phyloP scores from a whole-genome alignment of 805 yeast species.

The Saccharomycopsis fodiens region DNA sequence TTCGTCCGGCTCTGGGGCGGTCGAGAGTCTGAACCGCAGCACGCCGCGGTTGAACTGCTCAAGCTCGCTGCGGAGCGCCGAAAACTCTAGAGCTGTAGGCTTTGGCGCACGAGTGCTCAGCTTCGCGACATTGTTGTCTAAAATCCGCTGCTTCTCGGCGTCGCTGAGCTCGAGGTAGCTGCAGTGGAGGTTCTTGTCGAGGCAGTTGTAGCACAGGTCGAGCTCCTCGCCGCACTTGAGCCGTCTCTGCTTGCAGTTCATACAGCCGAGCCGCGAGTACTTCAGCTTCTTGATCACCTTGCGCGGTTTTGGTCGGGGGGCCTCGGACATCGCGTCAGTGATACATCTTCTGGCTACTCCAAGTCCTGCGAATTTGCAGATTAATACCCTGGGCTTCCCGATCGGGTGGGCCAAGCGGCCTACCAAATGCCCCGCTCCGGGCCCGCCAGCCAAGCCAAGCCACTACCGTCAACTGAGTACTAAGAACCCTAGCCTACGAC shows the following conservation, averaged over 20 bases:
- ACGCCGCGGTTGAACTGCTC: constrained; percentile 2
- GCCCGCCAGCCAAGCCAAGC: too few relatives aligned
- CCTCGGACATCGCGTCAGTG: not conserved
- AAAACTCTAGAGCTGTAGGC: not conserved
- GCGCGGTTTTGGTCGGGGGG: not conserved
- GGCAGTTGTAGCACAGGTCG: constrained; percentile 18
- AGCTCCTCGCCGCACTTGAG: constrained; percentile 20
- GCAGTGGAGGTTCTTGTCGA: constrained; percentile 16
- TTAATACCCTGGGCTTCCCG: not conserved
- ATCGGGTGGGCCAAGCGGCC: not conserved
- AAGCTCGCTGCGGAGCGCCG: not conserved
- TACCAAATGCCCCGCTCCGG: too few relatives aligned
- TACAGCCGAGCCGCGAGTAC: constrained; percentile 13
- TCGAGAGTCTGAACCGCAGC: not conserved
- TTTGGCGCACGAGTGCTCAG: not conserved
- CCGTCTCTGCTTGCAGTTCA: constrained; percentile 18
- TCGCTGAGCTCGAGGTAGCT: constrained; percentile 13
- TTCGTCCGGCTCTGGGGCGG: not conserved
- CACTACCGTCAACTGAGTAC: too few relatives aligned
- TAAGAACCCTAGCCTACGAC: too few relatives aligned
- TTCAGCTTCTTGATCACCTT: constrained; percentile 15
- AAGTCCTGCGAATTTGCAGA: not conserved
- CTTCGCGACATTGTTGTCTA: not conserved
- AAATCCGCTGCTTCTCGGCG: constrained; percentile 5
- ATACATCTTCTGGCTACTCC: not conserved